Percentiles rank a stretch among this genome's conserved stretches.
These are phyloP conservation scores for Malassezia equina DNA, from an alignment of 1,284 basidiomycete genomes.

Conservation along the genomic window DNA sequence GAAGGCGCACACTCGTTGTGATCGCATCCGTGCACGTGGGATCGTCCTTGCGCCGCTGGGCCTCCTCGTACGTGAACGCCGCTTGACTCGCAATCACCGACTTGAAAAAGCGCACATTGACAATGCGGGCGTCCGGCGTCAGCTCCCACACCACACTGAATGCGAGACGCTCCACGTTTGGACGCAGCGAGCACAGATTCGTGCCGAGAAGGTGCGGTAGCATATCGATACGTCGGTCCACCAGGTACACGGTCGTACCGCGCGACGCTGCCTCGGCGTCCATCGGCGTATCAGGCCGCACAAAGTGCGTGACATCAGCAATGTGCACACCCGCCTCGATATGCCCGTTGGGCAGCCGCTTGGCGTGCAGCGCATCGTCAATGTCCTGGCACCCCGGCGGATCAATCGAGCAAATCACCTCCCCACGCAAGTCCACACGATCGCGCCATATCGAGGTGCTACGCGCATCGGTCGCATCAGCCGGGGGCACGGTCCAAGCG, in stretches of 20 bases:
- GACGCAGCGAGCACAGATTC: slow-evolving; percentile 86
- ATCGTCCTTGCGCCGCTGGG: slow-evolving; percentile 87
- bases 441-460: slow-evolving; percentile 63
- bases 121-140: slow-evolving; percentile 61
- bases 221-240: slow-evolving; percentile 99
- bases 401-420: slow-evolving; percentile 92
- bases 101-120: slow-evolving; percentile 83
- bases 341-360: slow-evolving; percentile 77
- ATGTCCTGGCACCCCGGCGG: slow-evolving; percentile 97
- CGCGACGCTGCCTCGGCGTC: slow-evolving; percentile 87
- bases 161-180: slow-evolving; percentile 84
- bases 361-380: slow-evolving; percentile 95
- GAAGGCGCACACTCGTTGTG: slow-evolving; percentile 76
- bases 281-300: slow-evolving; percentile 87
- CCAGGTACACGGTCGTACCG: slow-evolving; percentile 94
- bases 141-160: slow-evolving; percentile 93
- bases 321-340: slow-evolving; percentile 98
- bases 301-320: slow-evolving; percentile 95
- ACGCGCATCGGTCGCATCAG: slow-evolving; percentile 50
- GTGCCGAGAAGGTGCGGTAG: slow-evolving; percentile 86
- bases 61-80: slow-evolving; percentile 95
- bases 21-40: slow-evolving; percentile 66
- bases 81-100: slow-evolving; percentile 93
- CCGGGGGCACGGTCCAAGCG: slow-evolving; percentile 80
- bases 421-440: slow-evolving; percentile 73